Conservation (phyloP, 768 basidiomycete genomes). For the Rhodotorula diobovata region DNA sequence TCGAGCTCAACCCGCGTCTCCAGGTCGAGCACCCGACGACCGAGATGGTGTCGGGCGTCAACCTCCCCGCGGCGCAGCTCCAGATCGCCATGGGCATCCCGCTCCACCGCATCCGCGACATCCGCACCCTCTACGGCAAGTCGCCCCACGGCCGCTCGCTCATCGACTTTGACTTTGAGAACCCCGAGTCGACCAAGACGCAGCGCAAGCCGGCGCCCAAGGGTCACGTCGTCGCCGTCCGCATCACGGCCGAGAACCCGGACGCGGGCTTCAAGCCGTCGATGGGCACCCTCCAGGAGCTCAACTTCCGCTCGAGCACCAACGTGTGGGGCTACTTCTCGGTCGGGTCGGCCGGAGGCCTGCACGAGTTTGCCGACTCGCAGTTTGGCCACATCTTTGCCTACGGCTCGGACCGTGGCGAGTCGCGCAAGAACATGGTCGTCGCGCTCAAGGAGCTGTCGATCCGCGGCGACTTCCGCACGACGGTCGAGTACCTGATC, state of each 20-base stretch:
- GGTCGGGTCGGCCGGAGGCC: slow-evolving; percentile 85
- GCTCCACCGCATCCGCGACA: slow-evolving; percentile 88
- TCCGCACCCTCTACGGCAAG: slow-evolving; percentile 90
- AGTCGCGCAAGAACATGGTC: slow-evolving; percentile 98
- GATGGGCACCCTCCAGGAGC: slow-evolving; percentile 82
- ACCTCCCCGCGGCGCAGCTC: slow-evolving; percentile 92
- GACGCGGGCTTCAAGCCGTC: slow-evolving; percentile 99
- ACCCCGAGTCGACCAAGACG: slow-evolving; percentile 76
- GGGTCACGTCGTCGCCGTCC: slow-evolving; percentile 97
- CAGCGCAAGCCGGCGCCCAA: slow-evolving; percentile 95
- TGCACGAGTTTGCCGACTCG: slow-evolving; percentile 98
- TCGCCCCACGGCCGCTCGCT: slow-evolving; percentile 80
- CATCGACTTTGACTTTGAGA: slow-evolving; percentile 94
- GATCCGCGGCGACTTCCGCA: slow-evolving; percentile 97
- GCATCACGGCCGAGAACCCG: slow-evolving; percentile 98
- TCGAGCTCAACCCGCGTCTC: slow-evolving; percentile 97
- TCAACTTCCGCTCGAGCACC: slow-evolving; percentile 98
- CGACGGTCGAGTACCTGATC: slow-evolving; percentile 98
- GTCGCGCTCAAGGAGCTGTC: slow-evolving; percentile 96
- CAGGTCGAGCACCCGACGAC: slow-evolving; percentile 99
- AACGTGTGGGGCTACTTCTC: slow-evolving; percentile 99
- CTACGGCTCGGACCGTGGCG: slow-evolving; percentile 90
- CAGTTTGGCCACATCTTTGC: slow-evolving; percentile 98
- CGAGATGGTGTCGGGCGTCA: slow-evolving; percentile 99
- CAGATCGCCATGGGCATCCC: slow-evolving; percentile 98